These are phyloP conservation scores for Colletotrichum cordylinicola DNA, from an alignment of 2,329 filamentous ascomycete species.

Conservation along the genomic window DNA sequence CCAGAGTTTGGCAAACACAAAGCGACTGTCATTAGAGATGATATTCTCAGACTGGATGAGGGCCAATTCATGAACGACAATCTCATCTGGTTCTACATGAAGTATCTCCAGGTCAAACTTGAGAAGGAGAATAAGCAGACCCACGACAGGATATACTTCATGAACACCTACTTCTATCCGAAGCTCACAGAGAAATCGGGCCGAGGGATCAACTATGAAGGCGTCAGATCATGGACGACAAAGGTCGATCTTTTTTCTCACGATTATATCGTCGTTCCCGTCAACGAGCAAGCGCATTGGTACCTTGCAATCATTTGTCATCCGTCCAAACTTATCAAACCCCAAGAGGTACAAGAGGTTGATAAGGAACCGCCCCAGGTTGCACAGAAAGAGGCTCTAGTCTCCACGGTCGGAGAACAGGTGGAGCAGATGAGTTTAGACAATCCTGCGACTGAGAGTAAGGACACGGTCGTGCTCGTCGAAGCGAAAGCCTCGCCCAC, in stretches of 20 bases:
- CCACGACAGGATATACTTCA: slow-evolving; percentile 77
- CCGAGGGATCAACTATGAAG: slow-evolving; percentile 77
- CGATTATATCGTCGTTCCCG: slow-evolving; percentile 90
- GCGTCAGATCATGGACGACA: slow-evolving; percentile 86
- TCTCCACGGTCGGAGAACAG: slow-evolving; percentile 5
- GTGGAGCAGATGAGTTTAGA: slow-evolving; percentile 7
- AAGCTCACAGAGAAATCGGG: slow-evolving; percentile 70
- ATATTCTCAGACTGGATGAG: slow-evolving; percentile 80
- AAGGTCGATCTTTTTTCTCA: slow-evolving; percentile 84
- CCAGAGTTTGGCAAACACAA: slow-evolving; percentile 63
- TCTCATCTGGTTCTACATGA: slow-evolving; percentile 86
- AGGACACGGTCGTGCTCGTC: slow-evolving; percentile 4
- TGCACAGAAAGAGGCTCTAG: slow-evolving; percentile 3
- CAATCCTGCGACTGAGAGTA: not conserved
- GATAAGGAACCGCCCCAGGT: not conserved
- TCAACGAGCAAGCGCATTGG: slow-evolving; percentile 90
- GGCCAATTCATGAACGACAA: slow-evolving; percentile 93
- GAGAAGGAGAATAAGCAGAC: slow-evolving; percentile 60
- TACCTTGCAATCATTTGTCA: slow-evolving; percentile 97
- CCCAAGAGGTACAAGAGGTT: not conserved
- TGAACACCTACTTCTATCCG: slow-evolving; percentile 92
- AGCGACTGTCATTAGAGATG: slow-evolving; percentile 72
- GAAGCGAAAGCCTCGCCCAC: not conserved
- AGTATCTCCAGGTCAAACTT: slow-evolving; percentile 70
- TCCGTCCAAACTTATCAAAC: slow-evolving; percentile 64